Evolutionary conservation across 306 rosid species (phyloP).

Genomic region (Senna siamea): DNA sequence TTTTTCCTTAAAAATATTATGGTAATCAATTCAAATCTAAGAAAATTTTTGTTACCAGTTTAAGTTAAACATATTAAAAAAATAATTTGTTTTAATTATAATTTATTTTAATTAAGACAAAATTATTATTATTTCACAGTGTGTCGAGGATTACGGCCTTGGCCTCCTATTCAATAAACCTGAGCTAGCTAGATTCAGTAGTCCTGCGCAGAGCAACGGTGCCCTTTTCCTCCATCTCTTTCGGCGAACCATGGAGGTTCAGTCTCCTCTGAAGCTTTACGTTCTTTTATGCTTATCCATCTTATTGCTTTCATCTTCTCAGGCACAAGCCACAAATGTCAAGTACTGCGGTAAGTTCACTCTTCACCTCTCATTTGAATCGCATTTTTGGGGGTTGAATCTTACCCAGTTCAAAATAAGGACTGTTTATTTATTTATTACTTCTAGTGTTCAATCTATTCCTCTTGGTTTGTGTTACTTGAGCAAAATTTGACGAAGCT

Average conservation of each 20-base stretch:
- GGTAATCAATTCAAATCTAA: too few relatives aligned
- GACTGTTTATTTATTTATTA: background rate
- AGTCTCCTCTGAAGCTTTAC: constrained; percentile 23
- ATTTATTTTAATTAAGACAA: too few relatives aligned
- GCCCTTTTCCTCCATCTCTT: too few relatives aligned
- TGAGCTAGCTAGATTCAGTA: too few relatives aligned
- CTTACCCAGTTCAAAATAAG: background rate
- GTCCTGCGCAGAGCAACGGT: too few relatives aligned
- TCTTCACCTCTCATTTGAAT: constrained; percentile 1
- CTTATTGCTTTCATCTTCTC: constrained; percentile 27
- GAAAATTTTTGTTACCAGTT: too few relatives aligned
- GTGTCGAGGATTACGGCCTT: too few relatives aligned
- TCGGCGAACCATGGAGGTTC: constrained; percentile 38
- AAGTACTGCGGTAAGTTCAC: constrained; percentile 52
- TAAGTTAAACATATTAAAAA: too few relatives aligned
- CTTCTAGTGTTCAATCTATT: background rate
- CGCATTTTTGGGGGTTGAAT: background rate
- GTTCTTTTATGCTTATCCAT: constrained; percentile 39
- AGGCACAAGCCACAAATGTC: constrained; percentile 43
- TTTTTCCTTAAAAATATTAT: too few relatives aligned
- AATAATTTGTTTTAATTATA: too few relatives aligned
- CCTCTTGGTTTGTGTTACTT: background rate
- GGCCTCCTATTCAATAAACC: too few relatives aligned
- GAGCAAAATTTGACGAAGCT: background rate
- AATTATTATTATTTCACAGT: too few relatives aligned